Evolutionary conservation across 2,329 filamentous ascomycete genomes (phyloP), one percentile per base, ranked within the genome.

Genomic region (Aspergillus sp.): DNA sequence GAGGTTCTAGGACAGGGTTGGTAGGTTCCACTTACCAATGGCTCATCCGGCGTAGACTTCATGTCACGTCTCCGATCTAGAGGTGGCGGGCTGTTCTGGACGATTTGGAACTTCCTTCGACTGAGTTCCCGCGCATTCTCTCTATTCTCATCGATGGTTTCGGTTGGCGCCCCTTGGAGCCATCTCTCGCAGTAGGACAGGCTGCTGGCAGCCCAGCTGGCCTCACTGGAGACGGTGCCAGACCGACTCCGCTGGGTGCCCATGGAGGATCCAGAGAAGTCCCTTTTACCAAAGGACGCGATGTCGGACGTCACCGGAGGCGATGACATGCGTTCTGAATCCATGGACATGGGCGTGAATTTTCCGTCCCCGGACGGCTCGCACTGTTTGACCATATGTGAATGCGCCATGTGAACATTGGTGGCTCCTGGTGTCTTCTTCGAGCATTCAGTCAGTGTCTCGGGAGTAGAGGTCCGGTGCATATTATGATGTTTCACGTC

Each of bases 161-260:
- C 69, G n/a, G 60, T 41, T 2, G 69, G 69, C 4, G 72, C 70
- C 8, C 65, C 61, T 49, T 73, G 68, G 13, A 73, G 64, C 70
- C 70, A 73, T 40, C 59, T 64, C 47, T 72, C 65, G 52, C 65
- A 73, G 47, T 72, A 69, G 3, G 68, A 68, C 22, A 73, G 60
- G 26, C 66, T 69, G 49, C 62, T 68, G 1, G 70, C 66, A 16
- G 67, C 60, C 70, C 70, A 72, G 55, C 70, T 72, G 8, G 67
- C 63, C 50, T 68, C 66, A 45, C 68, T 73, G 4, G 70, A 72
- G 13, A 67, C 63, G 7, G 70, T 72, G 6, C 54, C 63, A 7
- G 68, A 65, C 45, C 70, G 64, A 11, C 63, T 61, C 40, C 70
- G 59, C 51, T 68, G 63, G 19, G 58, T 60, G 56, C 32, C 58